phyloP scores from a whole-genome alignment of 192 early-diverging fungal genomes.

The Chytriomyces sp. region DNA sequence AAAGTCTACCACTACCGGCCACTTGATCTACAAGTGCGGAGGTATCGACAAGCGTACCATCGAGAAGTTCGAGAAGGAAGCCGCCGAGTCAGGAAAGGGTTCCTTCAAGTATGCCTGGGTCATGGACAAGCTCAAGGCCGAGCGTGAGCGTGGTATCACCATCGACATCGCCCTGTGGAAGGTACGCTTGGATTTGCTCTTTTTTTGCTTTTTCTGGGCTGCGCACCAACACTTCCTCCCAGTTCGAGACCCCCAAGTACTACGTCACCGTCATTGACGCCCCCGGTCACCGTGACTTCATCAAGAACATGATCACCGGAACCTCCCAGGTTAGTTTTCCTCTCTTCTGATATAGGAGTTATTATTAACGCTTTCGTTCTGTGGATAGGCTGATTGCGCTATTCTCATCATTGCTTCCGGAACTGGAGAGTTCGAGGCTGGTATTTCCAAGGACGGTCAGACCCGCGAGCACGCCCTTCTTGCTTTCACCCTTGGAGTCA shows the following conservation, averaged over 20 bases:
- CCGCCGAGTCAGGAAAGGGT: slow-evolving; percentile 97
- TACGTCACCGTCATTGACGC: slow-evolving; percentile 99
- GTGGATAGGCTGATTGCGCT: slow-evolving; percentile 97
- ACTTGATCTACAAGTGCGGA: slow-evolving; percentile 99
- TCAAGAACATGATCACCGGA: slow-evolving; percentile 94
- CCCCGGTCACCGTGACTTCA: slow-evolving; percentile 99
- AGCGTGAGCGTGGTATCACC: slow-evolving; percentile 99
- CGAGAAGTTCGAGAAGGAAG: slow-evolving; percentile 99
- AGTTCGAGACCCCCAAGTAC: slow-evolving; percentile 91
- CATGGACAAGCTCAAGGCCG: slow-evolving; percentile 98
- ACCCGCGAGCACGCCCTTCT: slow-evolving; percentile 99
- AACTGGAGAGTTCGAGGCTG: slow-evolving; percentile 92
- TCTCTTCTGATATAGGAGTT: slow-evolving; percentile 30
- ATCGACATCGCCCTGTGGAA: slow-evolving; percentile 98
- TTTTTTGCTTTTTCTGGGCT: neutral
- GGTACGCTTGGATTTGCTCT: slow-evolving; percentile 3
- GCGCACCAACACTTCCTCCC: neutral
- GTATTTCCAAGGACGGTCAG: slow-evolving; percentile 99
- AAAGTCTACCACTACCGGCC: slow-evolving; percentile 99
- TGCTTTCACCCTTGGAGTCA: slow-evolving; percentile 97
- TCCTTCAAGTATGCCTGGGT: slow-evolving; percentile 99
- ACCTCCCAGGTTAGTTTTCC: too few species aligned
- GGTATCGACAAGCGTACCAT: slow-evolving; percentile 99
- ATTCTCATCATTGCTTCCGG: slow-evolving; percentile 93
- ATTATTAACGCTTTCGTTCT: slow-evolving; percentile 29